A percentile compares a stretch with the other conserved stretches of the same genome.
Evolutionary conservation across 2,329 filamentous ascomycete genomes (phyloP).

Genomic region (Claviceps cyperi): DNA sequence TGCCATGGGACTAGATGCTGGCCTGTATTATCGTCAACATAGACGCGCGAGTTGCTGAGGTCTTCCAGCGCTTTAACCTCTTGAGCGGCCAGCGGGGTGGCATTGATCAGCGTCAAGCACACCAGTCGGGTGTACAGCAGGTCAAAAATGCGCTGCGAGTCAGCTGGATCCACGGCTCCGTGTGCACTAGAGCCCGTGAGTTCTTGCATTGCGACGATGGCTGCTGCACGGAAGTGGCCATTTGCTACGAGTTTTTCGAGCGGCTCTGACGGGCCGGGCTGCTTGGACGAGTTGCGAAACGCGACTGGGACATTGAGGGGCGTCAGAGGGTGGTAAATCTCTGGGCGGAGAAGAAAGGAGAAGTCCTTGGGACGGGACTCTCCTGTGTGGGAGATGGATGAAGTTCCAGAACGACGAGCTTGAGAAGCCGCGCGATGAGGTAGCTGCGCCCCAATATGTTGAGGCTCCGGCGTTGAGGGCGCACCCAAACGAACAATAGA

Average conservation of each 20-base stretch:
- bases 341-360: conserved; percentile 61
- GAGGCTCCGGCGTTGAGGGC: conserved; percentile 5
- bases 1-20: conserved; percentile 73
- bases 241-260: conserved; percentile 52
- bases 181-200: conserved; percentile 36
- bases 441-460: conserved; percentile 6
- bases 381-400: conserved; percentile 17
- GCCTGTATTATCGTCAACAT: conserved; percentile 37
- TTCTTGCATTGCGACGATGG: conserved; percentile 49
- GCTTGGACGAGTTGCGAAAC: conserved; percentile 54
- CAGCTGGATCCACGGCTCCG: conserved; percentile 33
- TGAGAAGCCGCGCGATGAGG: conserved; percentile 9
- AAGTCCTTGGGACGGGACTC: conserved; percentile 47
- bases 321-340: conserved; percentile 71
- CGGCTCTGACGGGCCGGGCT: conserved; percentile 47
- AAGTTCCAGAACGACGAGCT: conserved; percentile 8
- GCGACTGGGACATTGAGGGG: conserved; percentile 43
- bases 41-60: conserved; percentile 40
- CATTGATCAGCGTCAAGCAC: conserved; percentile 67
- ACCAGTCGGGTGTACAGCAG: conserved; percentile 71
- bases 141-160: conserved; percentile 54
- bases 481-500: conserved; percentile 3
- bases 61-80: conserved; percentile 51
- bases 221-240: conserved; percentile 71
- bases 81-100: conserved; percentile 52